Conservation (phyloP, 2,329 filamentous ascomycete species). For the Clarireedia hainanense region DNA sequence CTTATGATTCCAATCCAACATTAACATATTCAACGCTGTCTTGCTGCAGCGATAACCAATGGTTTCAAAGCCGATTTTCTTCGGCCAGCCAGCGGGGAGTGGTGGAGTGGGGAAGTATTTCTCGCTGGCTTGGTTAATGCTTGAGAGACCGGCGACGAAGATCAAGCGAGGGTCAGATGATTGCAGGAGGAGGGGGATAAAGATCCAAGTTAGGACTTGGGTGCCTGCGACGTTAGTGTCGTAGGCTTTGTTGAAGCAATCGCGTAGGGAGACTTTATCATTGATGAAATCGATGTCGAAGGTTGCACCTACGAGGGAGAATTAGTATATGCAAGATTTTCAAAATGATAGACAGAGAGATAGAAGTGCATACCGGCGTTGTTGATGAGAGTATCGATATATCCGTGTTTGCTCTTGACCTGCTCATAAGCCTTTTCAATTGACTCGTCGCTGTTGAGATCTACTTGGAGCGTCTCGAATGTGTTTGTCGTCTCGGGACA, state of each 20-base stretch:
- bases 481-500: conserved; percentile 25
- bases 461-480: conserved; percentile 15
- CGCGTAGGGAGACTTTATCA: conserved; percentile 25
- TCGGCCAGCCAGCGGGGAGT: conserved; percentile 35
- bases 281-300: conserved; percentile 27
- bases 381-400: conserved; percentile 19
- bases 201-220: conserved; percentile 26
- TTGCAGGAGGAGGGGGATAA: conserved; percentile 33
- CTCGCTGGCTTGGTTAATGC: conserved; percentile 26
- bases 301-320: conserved; percentile 10
- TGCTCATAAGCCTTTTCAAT: conserved; percentile 18
- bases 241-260: conserved; percentile 22
- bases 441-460: conserved; percentile 19
- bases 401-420: conserved; percentile 12
- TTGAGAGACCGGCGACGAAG: conserved; percentile 37
- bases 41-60: conserved; percentile 36
- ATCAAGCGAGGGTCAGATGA: conserved; percentile 37
- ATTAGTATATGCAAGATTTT: background rate
- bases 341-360: background rate
- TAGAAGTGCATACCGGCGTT: conserved; percentile 14
- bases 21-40: conserved; percentile 41
- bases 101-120: conserved; percentile 15
- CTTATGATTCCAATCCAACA: conserved; percentile 37
- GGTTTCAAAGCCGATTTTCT: conserved; percentile 23
- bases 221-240: conserved; percentile 29